Conservation (phyloP, 106 monocot species). For the Allium sativum region DNA sequence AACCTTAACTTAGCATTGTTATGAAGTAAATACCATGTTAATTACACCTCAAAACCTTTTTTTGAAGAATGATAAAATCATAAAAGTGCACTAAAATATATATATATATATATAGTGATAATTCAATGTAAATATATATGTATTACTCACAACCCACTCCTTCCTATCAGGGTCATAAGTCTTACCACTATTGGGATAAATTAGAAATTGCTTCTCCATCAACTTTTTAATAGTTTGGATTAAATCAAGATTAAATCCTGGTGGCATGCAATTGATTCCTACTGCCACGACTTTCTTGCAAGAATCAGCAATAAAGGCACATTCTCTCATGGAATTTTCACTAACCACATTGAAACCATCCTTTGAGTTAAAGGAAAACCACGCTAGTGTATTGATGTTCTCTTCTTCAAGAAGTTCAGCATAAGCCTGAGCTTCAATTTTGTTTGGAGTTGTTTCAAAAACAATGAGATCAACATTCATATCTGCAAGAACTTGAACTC, state of each 20-base stretch:
- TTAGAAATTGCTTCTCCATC: conserved; percentile 69
- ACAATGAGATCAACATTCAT: conserved; percentile 78
- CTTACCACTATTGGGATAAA: conserved; percentile 96
- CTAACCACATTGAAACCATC: conserved; percentile 66
- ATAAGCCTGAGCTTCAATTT: conserved; percentile 78
- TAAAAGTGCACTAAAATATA: too few species aligned
- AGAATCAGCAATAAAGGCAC: conserved; percentile 55
- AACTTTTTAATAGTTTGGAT: conserved; percentile 50
- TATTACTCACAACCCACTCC: conserved; percentile 82
- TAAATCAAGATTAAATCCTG: conserved; percentile 51
- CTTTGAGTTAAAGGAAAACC: conserved; percentile 74
- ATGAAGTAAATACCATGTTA: too few species aligned
- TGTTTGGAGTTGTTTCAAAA: conserved; percentile 88
- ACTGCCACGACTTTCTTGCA: conserved; percentile 53
- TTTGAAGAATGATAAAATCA: too few species aligned
- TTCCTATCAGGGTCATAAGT: conserved; percentile 70
- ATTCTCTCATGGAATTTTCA: conserved; percentile 59
- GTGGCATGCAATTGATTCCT: conserved; percentile 79
- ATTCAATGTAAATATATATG: too few species aligned
- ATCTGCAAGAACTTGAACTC: conserved; percentile 72
- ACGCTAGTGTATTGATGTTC: conserved; percentile 50
- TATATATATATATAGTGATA: too few species aligned
- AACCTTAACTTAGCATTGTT: too few species aligned
- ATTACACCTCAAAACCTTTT: too few species aligned
- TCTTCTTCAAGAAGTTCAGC: conserved; percentile 57